Conservation (phyloP, 805 yeast species). For the Saturnispora quitensis region DNA sequence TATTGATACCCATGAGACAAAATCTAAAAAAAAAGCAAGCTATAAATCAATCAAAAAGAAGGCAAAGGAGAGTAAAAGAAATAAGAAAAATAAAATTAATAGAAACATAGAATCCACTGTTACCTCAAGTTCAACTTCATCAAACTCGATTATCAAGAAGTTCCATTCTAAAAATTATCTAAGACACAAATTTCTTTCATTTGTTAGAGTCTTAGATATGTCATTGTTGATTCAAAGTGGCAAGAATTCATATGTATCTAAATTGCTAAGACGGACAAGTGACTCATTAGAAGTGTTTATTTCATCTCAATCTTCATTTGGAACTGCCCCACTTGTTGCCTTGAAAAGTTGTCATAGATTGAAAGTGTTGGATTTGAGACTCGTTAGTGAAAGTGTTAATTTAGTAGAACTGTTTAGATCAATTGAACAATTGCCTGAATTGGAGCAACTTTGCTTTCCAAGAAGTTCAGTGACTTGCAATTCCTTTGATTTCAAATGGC, state of each 20-base stretch:
- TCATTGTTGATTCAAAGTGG: slow-evolving; percentile 82
- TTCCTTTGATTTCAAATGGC: slow-evolving; percentile 63
- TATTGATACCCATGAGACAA: not conserved
- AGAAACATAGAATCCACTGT: not conserved
- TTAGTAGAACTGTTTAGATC: slow-evolving; percentile 71
- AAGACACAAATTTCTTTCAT: slow-evolving; percentile 36
- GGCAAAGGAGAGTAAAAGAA: not conserved
- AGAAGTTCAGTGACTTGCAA: slow-evolving; percentile 73
- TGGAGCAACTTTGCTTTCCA: slow-evolving; percentile 80
- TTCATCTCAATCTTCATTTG: slow-evolving; percentile 95
- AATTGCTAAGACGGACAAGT: slow-evolving; percentile 70
- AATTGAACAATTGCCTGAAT: slow-evolving; percentile 47
- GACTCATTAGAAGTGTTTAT: slow-evolving; percentile 54
- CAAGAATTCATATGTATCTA: slow-evolving; percentile 82
- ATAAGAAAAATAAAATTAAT: not conserved
- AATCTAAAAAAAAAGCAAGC: slow-evolving; percentile 1
- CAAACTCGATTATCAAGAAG: slow-evolving; percentile 2
- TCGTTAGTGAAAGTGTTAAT: slow-evolving; percentile 87
- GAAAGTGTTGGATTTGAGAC: slow-evolving; percentile 61
- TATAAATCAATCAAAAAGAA: slow-evolving; percentile 6
- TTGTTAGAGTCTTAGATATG: slow-evolving; percentile 62
- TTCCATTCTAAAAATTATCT: slow-evolving; percentile 3
- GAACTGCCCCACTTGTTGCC: slow-evolving; percentile 80
- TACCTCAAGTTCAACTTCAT: not conserved
- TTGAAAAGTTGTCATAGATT: slow-evolving; percentile 61